Conservation (phyloP, 2,329 filamentous ascomycete species). For the Exophiala phaeomuriformis region DNA sequence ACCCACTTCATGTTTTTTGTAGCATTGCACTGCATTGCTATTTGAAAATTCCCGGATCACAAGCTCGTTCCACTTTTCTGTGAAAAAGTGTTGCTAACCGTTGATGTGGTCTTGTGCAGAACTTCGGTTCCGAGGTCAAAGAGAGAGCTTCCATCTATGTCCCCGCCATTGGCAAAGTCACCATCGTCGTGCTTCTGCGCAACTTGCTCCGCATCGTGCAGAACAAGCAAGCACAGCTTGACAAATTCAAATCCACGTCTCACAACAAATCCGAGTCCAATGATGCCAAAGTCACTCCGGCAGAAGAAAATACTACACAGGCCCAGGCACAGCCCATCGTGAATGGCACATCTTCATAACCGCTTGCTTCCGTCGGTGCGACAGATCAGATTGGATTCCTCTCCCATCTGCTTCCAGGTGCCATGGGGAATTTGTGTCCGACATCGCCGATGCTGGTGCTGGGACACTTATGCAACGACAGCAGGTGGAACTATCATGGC, state of each 20-base stretch:
- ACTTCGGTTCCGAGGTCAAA: conserved; percentile 85
- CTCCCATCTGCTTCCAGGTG: too few species aligned
- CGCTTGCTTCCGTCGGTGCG: background rate
- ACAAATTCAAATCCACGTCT: background rate
- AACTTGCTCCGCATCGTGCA: conserved; percentile 68
- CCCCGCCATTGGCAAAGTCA: conserved; percentile 94
- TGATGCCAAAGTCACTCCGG: background rate
- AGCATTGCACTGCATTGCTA: too few species aligned
- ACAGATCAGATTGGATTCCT: too few species aligned
- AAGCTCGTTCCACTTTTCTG: background rate
- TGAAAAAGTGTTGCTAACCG: background rate
- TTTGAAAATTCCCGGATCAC: background rate
- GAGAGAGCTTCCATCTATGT: conserved; percentile 96
- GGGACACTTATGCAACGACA: too few species aligned
- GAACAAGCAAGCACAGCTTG: conserved; percentile 32
- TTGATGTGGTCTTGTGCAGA: conserved; percentile 40
- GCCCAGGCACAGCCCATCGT: background rate
- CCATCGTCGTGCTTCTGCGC: conserved; percentile 80
- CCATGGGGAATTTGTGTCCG: too few species aligned
- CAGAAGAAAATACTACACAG: background rate
- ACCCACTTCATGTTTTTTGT: too few species aligned
- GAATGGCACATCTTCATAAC: background rate
- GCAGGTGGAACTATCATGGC: too few species aligned
- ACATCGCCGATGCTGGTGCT: too few species aligned
- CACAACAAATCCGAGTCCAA: background rate